Evolutionary conservation across 257 asterid species (phyloP).

Genomic region (Orobanche coerulescens): DNA sequence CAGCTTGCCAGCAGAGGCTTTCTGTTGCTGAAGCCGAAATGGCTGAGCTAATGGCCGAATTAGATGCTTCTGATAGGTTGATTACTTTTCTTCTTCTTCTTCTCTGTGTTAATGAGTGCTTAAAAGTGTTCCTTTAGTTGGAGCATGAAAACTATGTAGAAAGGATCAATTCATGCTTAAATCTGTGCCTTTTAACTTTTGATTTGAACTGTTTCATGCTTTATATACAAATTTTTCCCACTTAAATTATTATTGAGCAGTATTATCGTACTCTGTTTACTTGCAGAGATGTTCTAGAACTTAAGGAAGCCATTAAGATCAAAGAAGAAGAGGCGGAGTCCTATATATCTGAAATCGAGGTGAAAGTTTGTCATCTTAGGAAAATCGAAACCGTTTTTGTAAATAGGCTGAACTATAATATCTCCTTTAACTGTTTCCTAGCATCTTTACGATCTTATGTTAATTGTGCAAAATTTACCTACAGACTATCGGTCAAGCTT

Average conservation of each 20-base stretch:
- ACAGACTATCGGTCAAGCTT: slow-evolving; percentile 98
- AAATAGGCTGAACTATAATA: not conserved
- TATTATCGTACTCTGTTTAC: slow-evolving; percentile 20
- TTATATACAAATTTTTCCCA: slow-evolving; percentile 3
- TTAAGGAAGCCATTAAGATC: slow-evolving; percentile 76
- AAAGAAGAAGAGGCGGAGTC: slow-evolving; percentile 83
- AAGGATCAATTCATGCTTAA: not conserved
- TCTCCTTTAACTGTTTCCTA: slow-evolving; percentile 16
- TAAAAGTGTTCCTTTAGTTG: not conserved
- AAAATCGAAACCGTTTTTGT: slow-evolving; percentile 3
- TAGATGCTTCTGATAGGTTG: slow-evolving; percentile 93
- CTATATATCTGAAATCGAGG: slow-evolving; percentile 94
- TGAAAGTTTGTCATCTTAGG: slow-evolving; percentile 21
- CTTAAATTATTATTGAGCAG: not conserved
- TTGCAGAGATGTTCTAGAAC: slow-evolving; percentile 82
- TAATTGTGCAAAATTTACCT: slow-evolving; percentile 19
- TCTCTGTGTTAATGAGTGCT: slow-evolving; percentile 4
- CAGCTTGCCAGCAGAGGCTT: slow-evolving; percentile 86
- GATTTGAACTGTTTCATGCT: slow-evolving; percentile 7
- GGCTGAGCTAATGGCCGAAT: slow-evolving; percentile 62
- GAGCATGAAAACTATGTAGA: not conserved
- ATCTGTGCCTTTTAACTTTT: slow-evolving; percentile 3
- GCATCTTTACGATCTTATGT: slow-evolving; percentile 16
- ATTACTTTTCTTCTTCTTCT: slow-evolving; percentile 23
- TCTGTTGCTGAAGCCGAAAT: slow-evolving; percentile 80